phyloP scores from a whole-genome alignment of 228 moss, liverwort and hornwort genomes.

The Sphagnum fallax region DNA sequence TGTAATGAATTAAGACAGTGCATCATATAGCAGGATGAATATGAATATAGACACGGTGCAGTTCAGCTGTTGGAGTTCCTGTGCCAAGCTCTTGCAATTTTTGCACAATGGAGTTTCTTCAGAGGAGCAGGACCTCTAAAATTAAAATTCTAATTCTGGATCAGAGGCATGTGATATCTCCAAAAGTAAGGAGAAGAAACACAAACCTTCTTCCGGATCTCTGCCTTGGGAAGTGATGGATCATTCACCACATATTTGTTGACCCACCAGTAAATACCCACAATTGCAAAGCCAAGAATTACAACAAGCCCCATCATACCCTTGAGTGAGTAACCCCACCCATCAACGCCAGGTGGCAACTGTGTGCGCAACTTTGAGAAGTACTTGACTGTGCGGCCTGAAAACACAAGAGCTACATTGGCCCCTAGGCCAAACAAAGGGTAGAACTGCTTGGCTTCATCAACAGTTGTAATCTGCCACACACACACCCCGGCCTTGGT shows the following conservation, averaged over 20 bases:
- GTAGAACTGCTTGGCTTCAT: slow-evolving; percentile 98
- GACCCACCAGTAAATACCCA: slow-evolving; percentile 92
- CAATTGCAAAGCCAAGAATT: slow-evolving; percentile 64
- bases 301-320: slow-evolving; percentile 98
- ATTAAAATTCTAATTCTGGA: no score
- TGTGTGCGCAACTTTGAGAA: slow-evolving; percentile 85
- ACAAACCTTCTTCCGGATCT: slow-evolving; percentile 80
- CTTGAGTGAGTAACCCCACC: slow-evolving; percentile 94
- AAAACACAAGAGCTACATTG: slow-evolving; percentile 95
- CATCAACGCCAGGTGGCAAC: slow-evolving; percentile 91
- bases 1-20: no score
- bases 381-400: slow-evolving; percentile 95
- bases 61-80: no score
- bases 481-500: no score
- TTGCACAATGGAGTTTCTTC: no score
- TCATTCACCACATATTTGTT: slow-evolving; percentile 91
- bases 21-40: no score
- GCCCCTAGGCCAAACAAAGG: slow-evolving; percentile 94
- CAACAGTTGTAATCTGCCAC: slow-evolving; percentile 90
- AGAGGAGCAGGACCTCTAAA: no score
- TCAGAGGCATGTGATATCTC: no score
- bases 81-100: no score
- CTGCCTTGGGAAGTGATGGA: slow-evolving; percentile 69
- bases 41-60: no score
- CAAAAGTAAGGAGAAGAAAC: no score